A percentile compares a stretch with the other conserved stretches of the same genome.
phyloP scores from a whole-genome alignment of 352 stramenopile species.

The Globisporangium middletonii region DNA sequence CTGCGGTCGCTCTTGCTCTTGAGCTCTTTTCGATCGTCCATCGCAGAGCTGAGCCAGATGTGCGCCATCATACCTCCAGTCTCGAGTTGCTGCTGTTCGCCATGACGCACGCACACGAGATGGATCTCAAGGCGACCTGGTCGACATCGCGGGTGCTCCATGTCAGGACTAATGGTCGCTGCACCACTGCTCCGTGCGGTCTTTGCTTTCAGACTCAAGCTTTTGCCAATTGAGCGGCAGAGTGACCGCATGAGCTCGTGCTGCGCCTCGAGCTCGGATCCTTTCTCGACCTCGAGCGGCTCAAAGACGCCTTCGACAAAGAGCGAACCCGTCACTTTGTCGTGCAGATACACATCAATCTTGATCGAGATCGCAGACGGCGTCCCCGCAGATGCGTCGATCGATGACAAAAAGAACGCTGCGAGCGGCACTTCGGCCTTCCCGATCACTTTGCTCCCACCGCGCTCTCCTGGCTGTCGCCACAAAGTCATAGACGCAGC shows the following conservation, averaged over 20 bases:
- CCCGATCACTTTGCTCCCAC: conserved; percentile 26
- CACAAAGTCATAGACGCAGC: not conserved
- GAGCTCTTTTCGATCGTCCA: conserved; percentile 27
- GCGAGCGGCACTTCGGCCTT: conserved; percentile 34
- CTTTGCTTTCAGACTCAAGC: conserved; percentile 12
- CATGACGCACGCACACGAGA: conserved; percentile 16
- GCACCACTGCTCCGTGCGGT: not conserved
- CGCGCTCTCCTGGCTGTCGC: conserved; percentile 34
- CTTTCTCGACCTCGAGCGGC: conserved; percentile 16
- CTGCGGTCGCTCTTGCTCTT: conserved; percentile 16
- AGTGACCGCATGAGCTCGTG: conserved; percentile 1
- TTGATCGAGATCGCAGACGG: conserved; percentile 19
- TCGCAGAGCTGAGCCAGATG: conserved; percentile 30
- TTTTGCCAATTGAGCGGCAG: conserved; percentile 10
- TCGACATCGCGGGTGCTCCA: not conserved
- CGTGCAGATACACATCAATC: conserved; percentile 22
- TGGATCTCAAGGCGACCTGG: conserved; percentile 37
- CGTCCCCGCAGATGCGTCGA: conserved; percentile 1
- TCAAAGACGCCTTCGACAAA: conserved; percentile 39
- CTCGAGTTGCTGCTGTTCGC: conserved; percentile 3
- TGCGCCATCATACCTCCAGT: conserved; percentile 19
- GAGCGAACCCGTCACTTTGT: conserved; percentile 28
- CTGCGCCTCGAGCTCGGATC: not conserved
- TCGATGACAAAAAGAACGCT: conserved; percentile 21
- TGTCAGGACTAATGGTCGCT: not conserved